These are phyloP conservation scores for Cladophialophora bantiana DNA, from an alignment of 2,329 filamentous ascomycete genomes.

Conservation along the genomic window DNA sequence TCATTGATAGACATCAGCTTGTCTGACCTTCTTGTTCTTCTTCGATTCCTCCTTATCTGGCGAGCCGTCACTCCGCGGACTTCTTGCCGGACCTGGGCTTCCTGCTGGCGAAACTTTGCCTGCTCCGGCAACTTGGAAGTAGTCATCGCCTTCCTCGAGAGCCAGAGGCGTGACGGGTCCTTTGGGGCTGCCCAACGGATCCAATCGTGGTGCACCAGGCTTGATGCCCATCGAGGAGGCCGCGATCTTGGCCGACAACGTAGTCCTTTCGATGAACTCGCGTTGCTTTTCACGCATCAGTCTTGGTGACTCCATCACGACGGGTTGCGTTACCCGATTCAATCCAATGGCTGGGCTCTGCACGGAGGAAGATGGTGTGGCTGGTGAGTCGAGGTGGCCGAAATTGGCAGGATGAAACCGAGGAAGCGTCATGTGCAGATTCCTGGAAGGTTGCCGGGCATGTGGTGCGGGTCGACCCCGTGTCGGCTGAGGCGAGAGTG, in stretches of 20 bases:
- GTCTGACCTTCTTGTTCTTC: conserved; percentile 32
- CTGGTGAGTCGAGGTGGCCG: conserved; percentile 43
- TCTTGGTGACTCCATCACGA: conserved; percentile 44
- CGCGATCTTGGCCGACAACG: conserved; percentile 44
- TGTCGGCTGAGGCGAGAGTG: conserved; percentile 47
- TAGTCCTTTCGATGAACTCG: conserved; percentile 50
- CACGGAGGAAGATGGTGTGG: conserved; percentile 45
- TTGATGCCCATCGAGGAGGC: conserved; percentile 43
- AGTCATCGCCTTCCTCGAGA: conserved; percentile 49
- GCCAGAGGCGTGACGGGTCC: conserved; percentile 56
- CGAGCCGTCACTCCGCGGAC: conserved; percentile 30
- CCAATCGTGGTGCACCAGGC: conserved; percentile 54
- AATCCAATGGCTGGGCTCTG: conserved; percentile 43
- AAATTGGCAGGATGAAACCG: conserved; percentile 56
- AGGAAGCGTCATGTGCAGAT: conserved; percentile 52
- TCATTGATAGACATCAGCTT: conserved; percentile 34
- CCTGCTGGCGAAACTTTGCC: conserved; percentile 41
- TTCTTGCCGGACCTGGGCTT: conserved; percentile 40
- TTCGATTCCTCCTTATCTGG: conserved; percentile 33
- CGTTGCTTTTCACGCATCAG: conserved; percentile 53
- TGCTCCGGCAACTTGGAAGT: conserved; percentile 43
- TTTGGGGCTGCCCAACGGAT: conserved; percentile 53
- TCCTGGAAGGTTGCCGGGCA: conserved; percentile 46
- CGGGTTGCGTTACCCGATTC: conserved; percentile 39
- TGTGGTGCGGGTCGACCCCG: conserved; percentile 44